Percentiles rank a stretch among this genome's conserved stretches.
These are phyloP conservation scores for Vitis rupestris DNA, from an alignment of 164 flowering plant species.

Conservation along the genomic window DNA sequence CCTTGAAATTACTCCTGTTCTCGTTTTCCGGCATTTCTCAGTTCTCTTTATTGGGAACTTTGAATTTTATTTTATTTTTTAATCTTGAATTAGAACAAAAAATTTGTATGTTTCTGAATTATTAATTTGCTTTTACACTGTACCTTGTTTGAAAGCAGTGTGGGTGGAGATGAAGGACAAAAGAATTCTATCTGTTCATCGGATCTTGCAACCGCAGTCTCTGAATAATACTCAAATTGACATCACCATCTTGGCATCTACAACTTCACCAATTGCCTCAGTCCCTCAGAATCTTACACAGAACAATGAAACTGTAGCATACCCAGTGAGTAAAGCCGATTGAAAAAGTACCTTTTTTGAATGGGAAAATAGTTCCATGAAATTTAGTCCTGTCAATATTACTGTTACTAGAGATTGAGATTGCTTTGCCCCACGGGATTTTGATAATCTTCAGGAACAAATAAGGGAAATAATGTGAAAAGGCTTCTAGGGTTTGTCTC, in stretches of 20 bases:
- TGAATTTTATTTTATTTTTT: too few relatives aligned
- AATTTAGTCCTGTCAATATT: not conserved
- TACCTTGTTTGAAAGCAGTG: constrained; percentile 22
- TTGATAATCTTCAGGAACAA: too few relatives aligned
- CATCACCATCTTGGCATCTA: constrained; percentile 20
- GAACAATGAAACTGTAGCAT: constrained; percentile 1
- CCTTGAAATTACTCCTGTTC: too few relatives aligned
- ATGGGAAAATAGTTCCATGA: not conserved
- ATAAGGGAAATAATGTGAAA: too few relatives aligned
- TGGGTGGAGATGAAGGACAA: constrained; percentile 31
- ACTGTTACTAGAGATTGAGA: too few relatives aligned
- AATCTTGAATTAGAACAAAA: too few relatives aligned
- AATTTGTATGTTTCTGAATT: too few relatives aligned
- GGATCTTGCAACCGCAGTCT: not conserved
- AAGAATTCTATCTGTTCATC: constrained; percentile 6
- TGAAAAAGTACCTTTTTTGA: not conserved
- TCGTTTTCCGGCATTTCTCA: too few relatives aligned
- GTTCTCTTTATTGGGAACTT: too few relatives aligned
- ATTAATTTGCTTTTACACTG: too few relatives aligned
- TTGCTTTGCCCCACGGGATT: too few relatives aligned
- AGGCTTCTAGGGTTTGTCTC: too few relatives aligned
- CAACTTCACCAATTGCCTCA: constrained; percentile 13
- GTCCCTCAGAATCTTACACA: constrained; percentile 6
- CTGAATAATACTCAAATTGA: constrained; percentile 13
- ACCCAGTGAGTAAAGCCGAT: not conserved